phyloP scores from a whole-genome alignment of 129 eudicot species.

The Centella asiatica region DNA sequence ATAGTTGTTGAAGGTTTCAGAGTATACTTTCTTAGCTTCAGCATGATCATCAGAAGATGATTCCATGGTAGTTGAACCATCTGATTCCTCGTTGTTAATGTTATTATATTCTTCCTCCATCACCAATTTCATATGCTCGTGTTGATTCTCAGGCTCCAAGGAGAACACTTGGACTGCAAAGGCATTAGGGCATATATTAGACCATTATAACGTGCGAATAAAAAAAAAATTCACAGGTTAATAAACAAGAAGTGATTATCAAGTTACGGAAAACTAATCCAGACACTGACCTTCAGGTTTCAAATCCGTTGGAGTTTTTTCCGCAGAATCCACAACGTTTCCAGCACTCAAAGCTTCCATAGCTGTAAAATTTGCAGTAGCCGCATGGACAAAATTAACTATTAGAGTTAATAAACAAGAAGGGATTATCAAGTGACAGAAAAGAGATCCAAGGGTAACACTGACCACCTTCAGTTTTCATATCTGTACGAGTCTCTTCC shows the following conservation, averaged over 20 bases:
- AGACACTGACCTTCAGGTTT: background rate
- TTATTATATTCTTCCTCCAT: background rate
- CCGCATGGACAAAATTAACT: too few species aligned
- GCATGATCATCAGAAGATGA: background rate
- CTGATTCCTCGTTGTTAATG: background rate
- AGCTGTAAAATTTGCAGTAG: too few species aligned
- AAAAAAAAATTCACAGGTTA: background rate
- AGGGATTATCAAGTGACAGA: too few species aligned
- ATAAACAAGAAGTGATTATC: background rate
- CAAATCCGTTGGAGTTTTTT: background rate
- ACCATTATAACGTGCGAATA: background rate
- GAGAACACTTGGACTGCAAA: conserved; percentile 8
- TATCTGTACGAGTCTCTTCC: too few species aligned
- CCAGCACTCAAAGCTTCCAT: background rate
- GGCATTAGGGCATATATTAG: background rate
- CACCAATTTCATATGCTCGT: background rate
- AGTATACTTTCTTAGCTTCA: too few species aligned
- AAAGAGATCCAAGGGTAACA: too few species aligned
- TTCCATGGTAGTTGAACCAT: background rate
- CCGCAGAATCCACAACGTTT: conserved; percentile 1
- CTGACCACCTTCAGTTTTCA: too few species aligned
- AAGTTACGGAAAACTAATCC: background rate
- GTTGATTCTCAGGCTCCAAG: conserved; percentile 1
- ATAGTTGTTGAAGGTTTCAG: background rate
- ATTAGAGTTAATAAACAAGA: too few species aligned